Evolutionary conservation across 1,139 yeast genomes (phyloP), one percentile per base, ranked within the genome.

Genomic region (Nadsonia starkeyi-henricii): DNA sequence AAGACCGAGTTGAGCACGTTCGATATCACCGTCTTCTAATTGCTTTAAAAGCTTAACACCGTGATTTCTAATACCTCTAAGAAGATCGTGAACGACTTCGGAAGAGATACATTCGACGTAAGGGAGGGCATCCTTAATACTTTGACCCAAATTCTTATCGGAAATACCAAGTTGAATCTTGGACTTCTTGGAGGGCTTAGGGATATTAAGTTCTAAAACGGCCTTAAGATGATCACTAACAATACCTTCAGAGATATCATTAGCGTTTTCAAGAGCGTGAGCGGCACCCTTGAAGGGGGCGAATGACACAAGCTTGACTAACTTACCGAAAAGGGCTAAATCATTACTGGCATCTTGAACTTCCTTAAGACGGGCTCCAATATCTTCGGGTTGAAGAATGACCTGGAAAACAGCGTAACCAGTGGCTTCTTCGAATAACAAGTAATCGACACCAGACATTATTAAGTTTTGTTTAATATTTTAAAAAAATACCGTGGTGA

Each of bases 211-310:
- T 69, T 89, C 97, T 60, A 91, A 72, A 51, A 91, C 77, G 44
- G 94, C 81, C 69, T 85, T 86, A 70, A 91, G 77, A 69, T 85
- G 85, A 59, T 91, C 97, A 53, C 89, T 84, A 50, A 89, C 95
- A 60, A 89, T 77, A 62, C 98, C 98, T 71, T 91, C 99, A 54
- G 96, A 85, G 60, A 91, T 84, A 65, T 91, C 98, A 65, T 93
- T 91, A 60, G 97, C 96, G 65, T 91, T 93, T 69, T 91, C 97
- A 62, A 91, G 77, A 53, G 98, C 98, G 69, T 91, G 96, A 51
- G 98, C 97, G 52, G 98, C 98, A 60, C 96, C 96, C 71, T 91
- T 88, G 77, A 93, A 91, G 48, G 98, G 98, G 54, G 96, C 96
- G 71, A 91, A 93, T 23, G 96, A 85, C 42, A 86, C 94, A 54